These are phyloP conservation scores for Yamadazyma olivae DNA, from an alignment of 805 yeast species.

Conservation along the genomic window DNA sequence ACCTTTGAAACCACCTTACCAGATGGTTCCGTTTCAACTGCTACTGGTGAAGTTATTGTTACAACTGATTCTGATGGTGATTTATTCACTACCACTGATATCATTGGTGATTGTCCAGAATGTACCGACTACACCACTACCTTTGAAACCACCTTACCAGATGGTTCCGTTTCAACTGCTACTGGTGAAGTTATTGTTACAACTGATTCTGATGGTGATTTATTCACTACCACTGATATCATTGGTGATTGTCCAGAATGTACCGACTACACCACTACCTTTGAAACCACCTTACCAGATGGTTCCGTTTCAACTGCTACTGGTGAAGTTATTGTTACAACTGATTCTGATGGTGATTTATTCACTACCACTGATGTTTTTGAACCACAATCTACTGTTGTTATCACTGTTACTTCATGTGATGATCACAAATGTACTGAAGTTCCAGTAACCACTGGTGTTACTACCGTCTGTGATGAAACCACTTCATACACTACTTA, in stretches of 20 bases:
- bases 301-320: slow-evolving; percentile 1
- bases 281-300: slow-evolving; percentile 2
- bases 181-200: slow-evolving; percentile 10
- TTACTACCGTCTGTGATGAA: slow-evolving; percentile 30
- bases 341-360: slow-evolving; percentile 9
- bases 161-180: slow-evolving; percentile 3
- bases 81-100: slow-evolving; percentile 9
- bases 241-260: slow-evolving; percentile 6
- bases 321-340: slow-evolving; percentile 12
- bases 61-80: no score
- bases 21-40: no score
- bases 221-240: slow-evolving; percentile 4
- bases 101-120: slow-evolving; percentile 7
- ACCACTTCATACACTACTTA: slow-evolving; percentile 12
- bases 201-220: slow-evolving; percentile 14
- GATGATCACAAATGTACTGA: slow-evolving; percentile 25
- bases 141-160: slow-evolving; percentile 10
- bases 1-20: no score
- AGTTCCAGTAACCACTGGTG: slow-evolving; percentile 32
- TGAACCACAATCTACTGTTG: slow-evolving; percentile 17
- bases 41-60: no score
- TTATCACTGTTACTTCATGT: slow-evolving; percentile 35
- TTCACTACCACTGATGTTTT: slow-evolving; percentile 18
- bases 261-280: slow-evolving; percentile 5
- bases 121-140: slow-evolving; percentile 10